A percentile compares a stretch with the other conserved stretches of the same genome.
phyloP scores from a whole-genome alignment of 1,139 yeast genomes.

The Lodderomyces jiufengensis region DNA sequence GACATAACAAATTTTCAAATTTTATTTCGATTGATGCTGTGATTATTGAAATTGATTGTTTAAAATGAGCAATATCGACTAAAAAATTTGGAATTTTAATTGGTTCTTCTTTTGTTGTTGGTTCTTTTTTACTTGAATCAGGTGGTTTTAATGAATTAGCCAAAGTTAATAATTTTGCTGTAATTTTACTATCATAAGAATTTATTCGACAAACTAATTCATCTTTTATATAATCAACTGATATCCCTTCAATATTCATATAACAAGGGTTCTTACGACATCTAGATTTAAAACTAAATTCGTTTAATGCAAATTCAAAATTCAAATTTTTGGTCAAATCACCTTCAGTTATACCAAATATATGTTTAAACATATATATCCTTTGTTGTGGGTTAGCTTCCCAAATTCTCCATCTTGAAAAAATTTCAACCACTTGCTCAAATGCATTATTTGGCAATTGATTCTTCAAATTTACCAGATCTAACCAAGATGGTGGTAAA shows the following conservation, averaged over 20 bases:
- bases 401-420: conserved; percentile 90
- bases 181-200: no score
- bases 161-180: no score
- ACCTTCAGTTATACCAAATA: conserved; percentile 24
- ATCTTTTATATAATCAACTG: no score
- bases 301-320: not conserved
- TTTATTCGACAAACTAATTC: no score
- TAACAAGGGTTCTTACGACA: conserved; percentile 11
- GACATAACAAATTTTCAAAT: no score
- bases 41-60: no score
- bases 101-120: no score
- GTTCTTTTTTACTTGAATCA: no score
- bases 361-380: conserved; percentile 48
- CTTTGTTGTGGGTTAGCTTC: conserved; percentile 53
- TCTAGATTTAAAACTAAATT: not conserved
- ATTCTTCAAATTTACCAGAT: conserved; percentile 20
- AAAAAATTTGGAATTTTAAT: no score
- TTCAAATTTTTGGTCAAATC: conserved; percentile 1
- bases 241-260: conserved; percentile 14
- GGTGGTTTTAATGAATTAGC: no score
- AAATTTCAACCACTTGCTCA: conserved; percentile 52
- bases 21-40: no score
- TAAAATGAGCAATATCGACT: no score
- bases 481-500: conserved; percentile 56
- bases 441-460: conserved; percentile 51